Conservation (phyloP, 2,329 filamentous ascomycete species). For the Neonectria ditissima region DNA sequence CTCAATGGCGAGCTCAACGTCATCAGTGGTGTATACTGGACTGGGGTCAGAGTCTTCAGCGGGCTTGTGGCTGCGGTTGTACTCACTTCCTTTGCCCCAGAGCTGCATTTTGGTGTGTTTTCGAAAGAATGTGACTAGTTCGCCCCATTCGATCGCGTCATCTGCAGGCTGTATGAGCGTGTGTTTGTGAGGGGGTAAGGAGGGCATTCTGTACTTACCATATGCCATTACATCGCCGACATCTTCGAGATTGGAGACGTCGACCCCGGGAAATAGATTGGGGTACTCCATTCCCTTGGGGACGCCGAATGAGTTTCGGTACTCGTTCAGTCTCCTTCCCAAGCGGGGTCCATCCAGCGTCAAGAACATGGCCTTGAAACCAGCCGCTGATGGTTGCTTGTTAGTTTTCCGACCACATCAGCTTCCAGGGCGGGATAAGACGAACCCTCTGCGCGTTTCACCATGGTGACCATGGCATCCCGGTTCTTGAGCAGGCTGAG, state of each 20-base stretch:
- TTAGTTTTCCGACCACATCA: not conserved
- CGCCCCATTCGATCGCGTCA: slow-evolving; percentile 22
- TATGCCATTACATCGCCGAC: slow-evolving; percentile 24
- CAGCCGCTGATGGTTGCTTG: slow-evolving; percentile 11
- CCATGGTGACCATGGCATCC: slow-evolving; percentile 22
- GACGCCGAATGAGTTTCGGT: slow-evolving; percentile 38
- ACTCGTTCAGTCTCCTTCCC: slow-evolving; percentile 39
- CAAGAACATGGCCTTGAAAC: slow-evolving; percentile 45
- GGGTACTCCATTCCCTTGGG: slow-evolving; percentile 33
- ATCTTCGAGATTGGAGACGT: slow-evolving; percentile 24
- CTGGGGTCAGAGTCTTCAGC: not conserved
- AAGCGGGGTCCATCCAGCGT: slow-evolving; percentile 43
- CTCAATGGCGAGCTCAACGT: slow-evolving; percentile 46
- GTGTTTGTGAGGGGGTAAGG: too few relatives aligned
- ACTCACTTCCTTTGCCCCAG: slow-evolving; percentile 31
- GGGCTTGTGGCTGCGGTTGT: not conserved
- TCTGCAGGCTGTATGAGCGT: slow-evolving; percentile 1
- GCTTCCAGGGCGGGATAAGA: not conserved
- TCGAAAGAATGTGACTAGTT: slow-evolving; percentile 24
- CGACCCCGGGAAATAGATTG: slow-evolving; percentile 29
- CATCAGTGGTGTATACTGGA: slow-evolving; percentile 47
- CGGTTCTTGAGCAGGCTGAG: slow-evolving; percentile 28
- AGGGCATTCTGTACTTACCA: not conserved
- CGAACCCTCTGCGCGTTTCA: slow-evolving; percentile 28
- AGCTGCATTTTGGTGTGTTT: slow-evolving; percentile 28